Base-by-base conservation (phyloP, 1,139 yeast species). In the Zygosaccharomyces pseudobailii region DNA sequence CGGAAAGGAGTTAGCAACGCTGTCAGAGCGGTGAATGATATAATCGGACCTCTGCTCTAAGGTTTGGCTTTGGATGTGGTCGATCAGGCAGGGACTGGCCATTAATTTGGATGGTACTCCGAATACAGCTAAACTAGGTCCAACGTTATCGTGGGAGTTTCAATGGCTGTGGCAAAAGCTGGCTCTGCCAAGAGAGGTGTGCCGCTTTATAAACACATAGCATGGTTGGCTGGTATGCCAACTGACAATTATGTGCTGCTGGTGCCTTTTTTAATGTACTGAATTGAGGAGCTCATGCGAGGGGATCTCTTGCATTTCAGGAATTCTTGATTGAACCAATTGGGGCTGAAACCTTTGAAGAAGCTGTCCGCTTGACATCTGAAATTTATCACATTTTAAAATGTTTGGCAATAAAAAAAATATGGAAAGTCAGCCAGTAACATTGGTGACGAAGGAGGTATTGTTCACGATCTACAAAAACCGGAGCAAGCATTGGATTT, bases 401-500 rank as follows among this genome's bases (percentile, higher is more conserved):
- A 80, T 73, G 88, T 55, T 76, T 86, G 64, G 84, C 97, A 71
- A 87, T 86, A 81, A 81, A 86, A 13, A 80, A 78, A 75, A 72
- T 89, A 89, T 80, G 97, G 97, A 70, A 83, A 86, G 68, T 84
- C 95, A 55, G 97, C 97, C 64, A 96, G 95, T 75, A 89, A 89
- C 76, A 96, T 89, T 68, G 97, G 97, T 80, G 97, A 89, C 74
- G 97, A 89, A 79, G 97, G 97, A 82, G 97, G 97, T 79, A 95
- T 89, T 78, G 97, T 96, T 64, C 97, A 97, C 71, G 87, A 87
- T 73, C 81, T 89, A 63, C 78, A 84, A 57, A 79, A 95, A 63
- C 89, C 97, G 68, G 86, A 80, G 73, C 97, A 89, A 79, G 97
- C 97, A 60, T 78, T 89, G 62, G 95, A 89, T 75, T 82, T 89